Evolutionary conservation across 768 basidiomycete genomes (phyloP).

Genomic region (Agaricus subrufescens): DNA sequence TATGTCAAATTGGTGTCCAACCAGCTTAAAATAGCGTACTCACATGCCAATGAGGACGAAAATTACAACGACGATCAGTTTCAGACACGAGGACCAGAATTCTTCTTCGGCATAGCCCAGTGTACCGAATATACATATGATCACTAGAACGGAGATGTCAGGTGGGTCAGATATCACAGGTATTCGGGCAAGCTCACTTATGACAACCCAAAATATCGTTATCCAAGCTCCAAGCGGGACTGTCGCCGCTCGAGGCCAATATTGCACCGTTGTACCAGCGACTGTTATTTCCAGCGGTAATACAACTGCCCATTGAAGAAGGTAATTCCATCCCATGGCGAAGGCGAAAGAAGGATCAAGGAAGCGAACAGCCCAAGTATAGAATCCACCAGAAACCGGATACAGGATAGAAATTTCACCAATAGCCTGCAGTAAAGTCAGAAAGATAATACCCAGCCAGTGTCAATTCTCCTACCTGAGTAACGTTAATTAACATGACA

Average conservation of each 20-base stretch:
- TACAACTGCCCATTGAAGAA: constrained; percentile 41
- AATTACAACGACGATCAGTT: constrained; percentile 39
- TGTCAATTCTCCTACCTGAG: constrained; percentile 26
- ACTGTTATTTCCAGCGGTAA: constrained; percentile 43
- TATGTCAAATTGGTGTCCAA: neutral
- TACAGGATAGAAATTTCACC: constrained; percentile 47
- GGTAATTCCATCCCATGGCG: constrained; percentile 48
- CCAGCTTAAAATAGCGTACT: constrained; percentile 11
- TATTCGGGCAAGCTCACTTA: constrained; percentile 21
- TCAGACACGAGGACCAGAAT: constrained; percentile 47
- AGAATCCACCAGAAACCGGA: constrained; percentile 46
- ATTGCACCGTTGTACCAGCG: constrained; percentile 38
- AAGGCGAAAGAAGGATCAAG: constrained; percentile 44
- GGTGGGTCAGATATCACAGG: neutral
- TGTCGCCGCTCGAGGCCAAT: constrained; percentile 30
- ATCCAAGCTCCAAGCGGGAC: constrained; percentile 40
- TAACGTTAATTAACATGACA: constrained; percentile 44
- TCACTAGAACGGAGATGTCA: constrained; percentile 19
- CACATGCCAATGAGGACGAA: constrained; percentile 43
- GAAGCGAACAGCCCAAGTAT: constrained; percentile 41
- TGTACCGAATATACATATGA: constrained; percentile 37
- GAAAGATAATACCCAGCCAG: neutral
- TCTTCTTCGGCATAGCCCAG: constrained; percentile 45
- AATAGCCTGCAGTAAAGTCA: constrained; percentile 27
- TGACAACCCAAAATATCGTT: constrained; percentile 37